Evolutionary conservation across 495 filamentous ascomycete species (phyloP).

Genomic region (Penicillium verhagenii): DNA sequence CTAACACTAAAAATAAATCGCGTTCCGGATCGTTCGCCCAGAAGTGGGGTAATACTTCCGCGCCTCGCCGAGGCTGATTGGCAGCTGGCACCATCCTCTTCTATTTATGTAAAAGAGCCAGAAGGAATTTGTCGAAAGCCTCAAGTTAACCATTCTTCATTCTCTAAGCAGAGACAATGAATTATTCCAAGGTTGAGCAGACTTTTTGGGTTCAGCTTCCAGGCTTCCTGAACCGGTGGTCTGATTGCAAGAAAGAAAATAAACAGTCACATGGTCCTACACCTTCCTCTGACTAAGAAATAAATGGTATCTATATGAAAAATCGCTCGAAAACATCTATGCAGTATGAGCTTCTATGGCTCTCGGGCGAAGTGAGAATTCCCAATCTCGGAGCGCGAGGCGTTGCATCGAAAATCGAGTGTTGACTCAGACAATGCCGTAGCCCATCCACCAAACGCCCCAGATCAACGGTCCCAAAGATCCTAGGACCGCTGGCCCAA

Average conservation of each 20-base stretch:
- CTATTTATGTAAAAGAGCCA: background rate
- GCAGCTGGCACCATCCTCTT: background rate
- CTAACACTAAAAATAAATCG: background rate
- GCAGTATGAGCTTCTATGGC: background rate
- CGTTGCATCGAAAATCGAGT: background rate
- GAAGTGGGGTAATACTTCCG: background rate
- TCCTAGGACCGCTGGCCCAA: constrained; percentile 59
- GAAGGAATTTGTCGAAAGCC: background rate
- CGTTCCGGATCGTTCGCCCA: background rate
- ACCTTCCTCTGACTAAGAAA: too few relatives aligned
- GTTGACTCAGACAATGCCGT: constrained; percentile 45
- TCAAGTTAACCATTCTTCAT: background rate
- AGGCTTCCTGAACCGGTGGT: background rate
- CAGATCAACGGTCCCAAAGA: constrained; percentile 58
- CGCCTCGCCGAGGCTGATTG: background rate
- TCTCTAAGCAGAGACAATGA: background rate
- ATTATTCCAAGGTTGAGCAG: too few relatives aligned
- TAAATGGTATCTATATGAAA: background rate
- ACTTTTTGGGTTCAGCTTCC: background rate
- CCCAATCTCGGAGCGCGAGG: background rate
- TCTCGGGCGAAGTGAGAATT: background rate
- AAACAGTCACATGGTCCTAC: too few relatives aligned
- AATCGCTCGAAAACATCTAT: background rate
- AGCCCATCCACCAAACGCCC: constrained; percentile 68
- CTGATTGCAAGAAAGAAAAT: background rate